Conservation (phyloP, 2,329 filamentous ascomycete species). For the Beauveria medogensis region DNA sequence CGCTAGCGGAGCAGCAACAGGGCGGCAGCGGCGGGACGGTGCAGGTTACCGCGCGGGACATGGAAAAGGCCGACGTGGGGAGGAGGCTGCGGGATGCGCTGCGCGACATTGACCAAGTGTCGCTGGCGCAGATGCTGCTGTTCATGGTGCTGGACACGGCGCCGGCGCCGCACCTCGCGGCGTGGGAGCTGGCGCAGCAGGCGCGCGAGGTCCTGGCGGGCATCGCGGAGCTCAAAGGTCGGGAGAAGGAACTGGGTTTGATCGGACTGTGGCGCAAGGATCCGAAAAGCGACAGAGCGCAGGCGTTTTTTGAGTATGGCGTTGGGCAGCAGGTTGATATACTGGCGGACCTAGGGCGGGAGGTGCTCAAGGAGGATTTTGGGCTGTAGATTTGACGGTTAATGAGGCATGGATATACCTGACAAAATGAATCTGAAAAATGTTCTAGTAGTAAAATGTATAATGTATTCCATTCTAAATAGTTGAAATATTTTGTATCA, state of each 20-base stretch:
- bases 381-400: not conserved
- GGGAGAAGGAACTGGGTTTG: conserved; percentile 35
- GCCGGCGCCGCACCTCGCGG: conserved; percentile 32
- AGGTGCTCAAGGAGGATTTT: conserved; percentile 9
- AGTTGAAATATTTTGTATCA: not conserved
- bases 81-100: conserved; percentile 24
- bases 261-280: conserved; percentile 37
- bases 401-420: not conserved
- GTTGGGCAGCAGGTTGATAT: conserved; percentile 39
- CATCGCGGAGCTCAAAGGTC: conserved; percentile 37
- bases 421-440: not conserved
- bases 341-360: conserved; percentile 37
- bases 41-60: conserved; percentile 1
- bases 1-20: conserved; percentile 18
- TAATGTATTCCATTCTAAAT: no score
- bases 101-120: conserved; percentile 41
- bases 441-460: not conserved
- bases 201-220: conserved; percentile 42
- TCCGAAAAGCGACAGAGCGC: conserved; percentile 30
- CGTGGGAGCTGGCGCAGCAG: conserved; percentile 36
- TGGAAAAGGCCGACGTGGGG: conserved; percentile 15
- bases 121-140: conserved; percentile 45
- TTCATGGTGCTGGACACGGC: conserved; percentile 37
- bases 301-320: conserved; percentile 41
- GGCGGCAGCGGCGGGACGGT: conserved; percentile 19